These are phyloP conservation scores for Wickerhamomyces pijperi DNA, from an alignment of 805 yeast genomes.

Conservation along the genomic window DNA sequence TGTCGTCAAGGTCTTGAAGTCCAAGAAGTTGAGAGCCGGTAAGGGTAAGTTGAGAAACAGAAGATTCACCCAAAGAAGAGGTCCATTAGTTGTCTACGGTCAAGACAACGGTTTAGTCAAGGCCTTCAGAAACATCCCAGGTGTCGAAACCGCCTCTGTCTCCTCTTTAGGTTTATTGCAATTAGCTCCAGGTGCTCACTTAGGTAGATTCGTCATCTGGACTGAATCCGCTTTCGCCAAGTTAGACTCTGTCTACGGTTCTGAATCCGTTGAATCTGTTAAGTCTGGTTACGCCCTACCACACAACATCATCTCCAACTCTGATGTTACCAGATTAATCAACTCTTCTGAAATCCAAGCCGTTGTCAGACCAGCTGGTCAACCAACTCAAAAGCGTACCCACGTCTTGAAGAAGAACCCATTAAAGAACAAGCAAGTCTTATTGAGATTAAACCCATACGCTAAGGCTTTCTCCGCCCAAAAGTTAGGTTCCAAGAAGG, in stretches of 20 bases:
- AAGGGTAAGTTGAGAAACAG: constrained; percentile 99
- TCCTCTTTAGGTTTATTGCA: constrained; percentile 89
- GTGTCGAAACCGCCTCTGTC: constrained; percentile 96
- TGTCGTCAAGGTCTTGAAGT: constrained; percentile 93
- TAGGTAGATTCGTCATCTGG: constrained; percentile 99
- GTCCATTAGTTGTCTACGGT: constrained; percentile 97
- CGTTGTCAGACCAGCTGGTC: constrained; percentile 94
- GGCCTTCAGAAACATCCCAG: constrained; percentile 99
- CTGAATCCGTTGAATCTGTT: constrained; percentile 72
- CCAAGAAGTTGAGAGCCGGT: constrained; percentile 99
- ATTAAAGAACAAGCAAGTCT: constrained; percentile 97
- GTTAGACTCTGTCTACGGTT: constrained; percentile 95
- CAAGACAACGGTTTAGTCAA: constrained; percentile 95
- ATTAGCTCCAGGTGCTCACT: constrained; percentile 99
- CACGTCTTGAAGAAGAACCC: constrained; percentile 99
- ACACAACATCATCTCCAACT: constrained; percentile 84
- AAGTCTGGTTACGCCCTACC: constrained; percentile 91
- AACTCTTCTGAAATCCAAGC: constrained; percentile 99
- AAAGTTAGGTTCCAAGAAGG: constrained; percentile 81
- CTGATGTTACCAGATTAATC: constrained; percentile 95
- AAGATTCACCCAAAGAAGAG: constrained; percentile 99
- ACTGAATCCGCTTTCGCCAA: constrained; percentile 96
- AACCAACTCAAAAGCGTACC: constrained; percentile 83
- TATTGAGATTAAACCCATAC: constrained; percentile 98
- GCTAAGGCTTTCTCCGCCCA: constrained; percentile 93